Evolutionary conservation across 2,329 filamentous ascomycete species (phyloP).

Genomic region (Lizonia empirigonia): DNA sequence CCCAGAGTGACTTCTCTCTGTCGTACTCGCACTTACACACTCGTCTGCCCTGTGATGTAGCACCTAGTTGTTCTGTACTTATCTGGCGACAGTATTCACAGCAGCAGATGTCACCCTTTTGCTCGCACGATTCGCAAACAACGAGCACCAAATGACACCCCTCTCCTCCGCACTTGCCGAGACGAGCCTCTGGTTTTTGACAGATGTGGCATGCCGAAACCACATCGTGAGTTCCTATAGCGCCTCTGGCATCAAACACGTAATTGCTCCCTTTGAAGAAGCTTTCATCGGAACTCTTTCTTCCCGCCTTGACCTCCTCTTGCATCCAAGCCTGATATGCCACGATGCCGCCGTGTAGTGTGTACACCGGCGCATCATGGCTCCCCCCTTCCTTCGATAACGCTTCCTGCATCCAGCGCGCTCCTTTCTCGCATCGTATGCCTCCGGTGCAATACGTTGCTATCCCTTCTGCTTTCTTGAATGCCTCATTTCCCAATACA

Average conservation of each 20-base stretch:
- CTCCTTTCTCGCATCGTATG: constrained; percentile 34
- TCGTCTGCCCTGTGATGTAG: constrained; percentile 2
- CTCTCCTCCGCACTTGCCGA: constrained; percentile 23
- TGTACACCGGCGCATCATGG: constrained; percentile 20
- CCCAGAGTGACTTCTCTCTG: constrained; percentile 27
- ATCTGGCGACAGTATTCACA: constrained; percentile 24
- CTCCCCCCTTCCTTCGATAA: constrained; percentile 5
- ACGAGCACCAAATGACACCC: constrained; percentile 32
- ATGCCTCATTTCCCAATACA: constrained; percentile 19
- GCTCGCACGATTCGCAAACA: constrained; percentile 24
- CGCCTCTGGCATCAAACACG: constrained; percentile 33
- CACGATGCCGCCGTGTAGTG: constrained; percentile 30
- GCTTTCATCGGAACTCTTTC: constrained; percentile 24
- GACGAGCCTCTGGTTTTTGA: constrained; percentile 14
- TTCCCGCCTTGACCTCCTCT: constrained; percentile 21
- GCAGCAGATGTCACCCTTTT: constrained; percentile 16
- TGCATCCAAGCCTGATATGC: constrained; percentile 34
- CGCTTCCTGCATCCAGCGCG: constrained; percentile 34
- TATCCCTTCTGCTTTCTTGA: constrained; percentile 19
- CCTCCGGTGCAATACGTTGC: constrained; percentile 35
- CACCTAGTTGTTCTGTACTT: not conserved
- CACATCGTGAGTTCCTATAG: constrained; percentile 18
- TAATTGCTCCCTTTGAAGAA: constrained; percentile 35
- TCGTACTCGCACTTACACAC: constrained; percentile 29
- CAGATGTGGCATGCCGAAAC: constrained; percentile 31